Percentiles rank a stretch among this genome's conserved stretches.
phyloP scores from a whole-genome alignment of 352 stramenopile species.

The Phytophthora podocarpi region DNA sequence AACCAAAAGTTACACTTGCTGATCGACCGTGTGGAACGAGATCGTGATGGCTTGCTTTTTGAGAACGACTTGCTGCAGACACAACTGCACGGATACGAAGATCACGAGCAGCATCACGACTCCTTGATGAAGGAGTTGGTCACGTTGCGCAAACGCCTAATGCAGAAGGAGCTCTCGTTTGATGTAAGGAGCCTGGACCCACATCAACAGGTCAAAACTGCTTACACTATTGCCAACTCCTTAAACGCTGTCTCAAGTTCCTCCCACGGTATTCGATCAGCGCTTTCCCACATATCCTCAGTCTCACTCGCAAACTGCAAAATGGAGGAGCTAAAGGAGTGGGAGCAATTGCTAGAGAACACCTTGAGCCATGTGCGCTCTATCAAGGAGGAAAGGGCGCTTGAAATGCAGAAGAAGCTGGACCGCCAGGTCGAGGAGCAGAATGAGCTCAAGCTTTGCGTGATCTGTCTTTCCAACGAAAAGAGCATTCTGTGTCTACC shows the following conservation, averaged over 20 bases:
- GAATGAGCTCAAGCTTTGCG: constrained; percentile 86
- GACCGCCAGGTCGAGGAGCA: constrained; percentile 79
- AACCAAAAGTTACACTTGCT: constrained; percentile 87
- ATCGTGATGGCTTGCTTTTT: constrained; percentile 79
- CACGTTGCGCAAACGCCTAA: constrained; percentile 48
- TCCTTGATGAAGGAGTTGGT: constrained; percentile 67
- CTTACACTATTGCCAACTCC: background rate
- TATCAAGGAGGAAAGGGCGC: constrained; percentile 74
- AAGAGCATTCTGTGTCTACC: constrained; percentile 87
- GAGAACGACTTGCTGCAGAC: constrained; percentile 85
- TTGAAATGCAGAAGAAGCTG: constrained; percentile 77
- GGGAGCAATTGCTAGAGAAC: constrained; percentile 72
- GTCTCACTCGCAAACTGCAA: constrained; percentile 28
- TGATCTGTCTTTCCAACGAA: constrained; percentile 82
- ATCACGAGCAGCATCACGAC: constrained; percentile 72
- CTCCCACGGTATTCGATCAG: constrained; percentile 36
- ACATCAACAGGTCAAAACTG: constrained; percentile 9
- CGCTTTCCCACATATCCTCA: constrained; percentile 32
- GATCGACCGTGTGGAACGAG: constrained; percentile 82
- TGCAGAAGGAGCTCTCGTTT: constrained; percentile 34
- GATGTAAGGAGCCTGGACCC: background rate
- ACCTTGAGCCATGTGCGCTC: constrained; percentile 57
- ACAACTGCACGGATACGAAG: constrained; percentile 70
- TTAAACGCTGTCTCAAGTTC: constrained; percentile 2
- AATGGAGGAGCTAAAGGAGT: constrained; percentile 72